Conservation (phyloP, 768 basidiomycete species). For the Podaxis sp. region DNA sequence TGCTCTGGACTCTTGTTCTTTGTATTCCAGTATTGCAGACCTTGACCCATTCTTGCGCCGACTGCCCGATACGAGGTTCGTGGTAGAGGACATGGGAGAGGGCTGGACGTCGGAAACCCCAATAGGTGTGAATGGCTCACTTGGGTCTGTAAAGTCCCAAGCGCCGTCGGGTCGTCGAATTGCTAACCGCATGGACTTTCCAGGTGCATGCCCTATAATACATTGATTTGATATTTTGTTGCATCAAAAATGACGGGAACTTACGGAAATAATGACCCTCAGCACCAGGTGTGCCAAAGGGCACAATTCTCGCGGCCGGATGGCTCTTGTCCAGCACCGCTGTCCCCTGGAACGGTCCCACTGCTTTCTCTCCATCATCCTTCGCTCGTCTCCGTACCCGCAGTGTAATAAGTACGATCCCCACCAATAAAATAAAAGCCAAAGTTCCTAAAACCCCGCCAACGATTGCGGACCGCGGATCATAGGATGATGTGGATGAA, state of each 20-base stretch:
- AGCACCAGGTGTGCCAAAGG: slow-evolving; percentile 35
- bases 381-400: slow-evolving; percentile 28
- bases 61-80: slow-evolving; percentile 8
- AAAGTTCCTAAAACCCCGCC: slow-evolving; percentile 30
- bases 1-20: slow-evolving; percentile 22
- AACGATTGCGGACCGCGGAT: slow-evolving; percentile 27
- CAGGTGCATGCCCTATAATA: slow-evolving; percentile 46
- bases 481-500: slow-evolving; percentile 19
- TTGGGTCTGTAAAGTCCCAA: slow-evolving; percentile 51
- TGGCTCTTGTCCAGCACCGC: slow-evolving; percentile 29
- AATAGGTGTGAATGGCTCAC: slow-evolving; percentile 36
- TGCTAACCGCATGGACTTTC: slow-evolving; percentile 58
- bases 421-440: slow-evolving; percentile 28
- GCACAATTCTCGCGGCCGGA: slow-evolving; percentile 39
- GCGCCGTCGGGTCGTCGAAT: slow-evolving; percentile 50
- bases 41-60: background rate
- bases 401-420: slow-evolving; percentile 30
- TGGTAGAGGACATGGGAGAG: slow-evolving; percentile 16
- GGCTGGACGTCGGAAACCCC: slow-evolving; percentile 33
- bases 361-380: slow-evolving; percentile 16
- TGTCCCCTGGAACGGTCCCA: slow-evolving; percentile 29
- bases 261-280: slow-evolving; percentile 39
- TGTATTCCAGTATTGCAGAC: slow-evolving; percentile 16
- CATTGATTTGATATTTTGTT: background rate
- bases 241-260: slow-evolving; percentile 16